phyloP scores from a whole-genome alignment of 2,329 filamentous ascomycete species.

The Trichoderma sp. region DNA sequence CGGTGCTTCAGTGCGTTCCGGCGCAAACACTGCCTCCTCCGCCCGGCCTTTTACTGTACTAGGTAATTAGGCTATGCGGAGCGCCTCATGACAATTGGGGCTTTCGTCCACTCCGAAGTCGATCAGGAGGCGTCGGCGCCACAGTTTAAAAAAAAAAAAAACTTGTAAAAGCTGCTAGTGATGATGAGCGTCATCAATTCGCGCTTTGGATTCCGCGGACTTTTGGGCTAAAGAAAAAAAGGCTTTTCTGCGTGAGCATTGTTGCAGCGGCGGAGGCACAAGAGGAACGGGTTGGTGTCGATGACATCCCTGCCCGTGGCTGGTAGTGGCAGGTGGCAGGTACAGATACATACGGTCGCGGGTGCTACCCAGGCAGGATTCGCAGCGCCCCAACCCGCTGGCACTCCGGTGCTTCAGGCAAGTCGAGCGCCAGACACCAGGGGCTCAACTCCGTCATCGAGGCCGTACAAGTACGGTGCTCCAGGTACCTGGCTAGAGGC shows the following conservation, averaged over 20 bases:
- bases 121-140: slow-evolving; percentile 10
- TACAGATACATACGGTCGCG: background rate
- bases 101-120: slow-evolving; percentile 7
- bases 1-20: slow-evolving; percentile 5
- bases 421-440: slow-evolving; percentile 10
- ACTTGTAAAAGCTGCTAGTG: background rate
- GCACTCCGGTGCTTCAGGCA: slow-evolving; percentile 12
- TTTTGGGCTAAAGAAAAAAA: background rate
- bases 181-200: background rate
- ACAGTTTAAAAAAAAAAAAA: slow-evolving; percentile 4
- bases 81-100: slow-evolving; percentile 4
- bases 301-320: slow-evolving; percentile 12
- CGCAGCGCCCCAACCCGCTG: background rate
- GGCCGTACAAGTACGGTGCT: background rate
- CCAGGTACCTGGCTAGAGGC: background rate
- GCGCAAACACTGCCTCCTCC: slow-evolving; percentile 7
- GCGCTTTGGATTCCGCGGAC: background rate
- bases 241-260: background rate
- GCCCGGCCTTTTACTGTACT: background rate
- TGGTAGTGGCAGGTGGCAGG: slow-evolving; percentile 2
- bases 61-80: slow-evolving; percentile 16
- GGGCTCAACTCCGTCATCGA: background rate
- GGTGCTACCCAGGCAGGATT: background rate
- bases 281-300: slow-evolving; percentile 2
- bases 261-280: background rate